phyloP scores from a whole-genome alignment of 805 yeast genomes.

The Pichia deserticola region DNA sequence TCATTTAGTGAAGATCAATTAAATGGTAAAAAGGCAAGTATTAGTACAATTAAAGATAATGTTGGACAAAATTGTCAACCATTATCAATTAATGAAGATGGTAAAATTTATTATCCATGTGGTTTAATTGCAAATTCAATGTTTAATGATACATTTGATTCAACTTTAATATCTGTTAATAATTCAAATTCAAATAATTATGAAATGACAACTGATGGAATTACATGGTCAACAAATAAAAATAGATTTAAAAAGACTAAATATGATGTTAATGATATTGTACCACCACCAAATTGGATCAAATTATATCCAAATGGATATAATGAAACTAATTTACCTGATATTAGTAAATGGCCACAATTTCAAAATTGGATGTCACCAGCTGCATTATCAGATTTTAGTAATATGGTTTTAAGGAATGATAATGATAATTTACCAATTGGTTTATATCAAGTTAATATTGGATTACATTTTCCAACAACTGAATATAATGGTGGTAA shows the following conservation, averaged over 20 bases:
- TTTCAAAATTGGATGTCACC: constrained; percentile 86
- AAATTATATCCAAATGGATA: constrained; percentile 68
- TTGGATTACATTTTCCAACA: constrained; percentile 79
- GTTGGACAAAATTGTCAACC: constrained; percentile 58
- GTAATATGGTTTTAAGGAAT: constrained; percentile 59
- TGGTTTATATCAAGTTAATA: constrained; percentile 57
- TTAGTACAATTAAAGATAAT: constrained; percentile 44
- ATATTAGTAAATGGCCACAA: constrained; percentile 57
- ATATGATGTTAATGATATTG: constrained; percentile 53
- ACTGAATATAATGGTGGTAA: constrained; percentile 60
- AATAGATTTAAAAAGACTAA: constrained; percentile 56
- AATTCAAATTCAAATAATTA: constrained; percentile 35
- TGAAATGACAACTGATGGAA: constrained; percentile 43
- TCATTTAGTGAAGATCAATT: constrained; percentile 77
- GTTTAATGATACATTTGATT: constrained; percentile 67
- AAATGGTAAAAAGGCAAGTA: constrained; percentile 61
- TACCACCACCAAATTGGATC: constrained; percentile 81
- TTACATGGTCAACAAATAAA: constrained; percentile 68
- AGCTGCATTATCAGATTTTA: constrained; percentile 62
- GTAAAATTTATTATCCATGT: constrained; percentile 65
- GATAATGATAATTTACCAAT: constrained; percentile 43
- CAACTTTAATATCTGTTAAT: constrained; percentile 35
- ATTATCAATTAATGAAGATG: constrained; percentile 38
- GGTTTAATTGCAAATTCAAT: constrained; percentile 77
- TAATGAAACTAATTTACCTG: constrained; percentile 61